Evolutionary conservation across 1,284 basidiomycete genomes (phyloP).

Genomic region (Austroboletus novae-zelandiae): DNA sequence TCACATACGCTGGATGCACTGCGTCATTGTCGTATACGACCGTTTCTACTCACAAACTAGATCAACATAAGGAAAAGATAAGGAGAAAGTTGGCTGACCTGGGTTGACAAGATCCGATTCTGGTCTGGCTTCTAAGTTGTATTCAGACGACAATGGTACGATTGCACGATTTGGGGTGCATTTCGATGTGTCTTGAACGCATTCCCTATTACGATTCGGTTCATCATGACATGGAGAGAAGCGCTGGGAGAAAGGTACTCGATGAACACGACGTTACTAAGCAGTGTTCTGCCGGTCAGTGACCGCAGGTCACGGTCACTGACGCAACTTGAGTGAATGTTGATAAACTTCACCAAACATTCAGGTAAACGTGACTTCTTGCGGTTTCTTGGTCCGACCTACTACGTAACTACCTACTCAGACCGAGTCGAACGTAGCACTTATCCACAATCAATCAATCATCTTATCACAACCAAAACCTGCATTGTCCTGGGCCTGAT

Average conservation of each 20-base stretch:
- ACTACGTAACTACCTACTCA: too few relatives aligned
- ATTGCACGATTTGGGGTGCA: constrained; percentile 31
- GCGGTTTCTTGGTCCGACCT: too few relatives aligned
- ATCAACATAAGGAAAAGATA: neutral
- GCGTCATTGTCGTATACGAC: constrained; percentile 17
- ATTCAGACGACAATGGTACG: constrained; percentile 7
- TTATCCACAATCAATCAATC: too few relatives aligned
- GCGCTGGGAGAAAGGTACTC: constrained; percentile 34
- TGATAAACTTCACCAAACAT: too few relatives aligned
- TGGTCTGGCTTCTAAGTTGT: constrained; percentile 13
- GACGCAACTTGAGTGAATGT: too few relatives aligned
- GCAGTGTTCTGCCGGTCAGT: too few relatives aligned
- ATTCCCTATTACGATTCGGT: constrained; percentile 54
- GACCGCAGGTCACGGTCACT: too few relatives aligned
- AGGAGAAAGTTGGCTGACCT: neutral
- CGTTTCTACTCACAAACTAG: constrained; percentile 5
- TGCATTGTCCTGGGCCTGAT: too few relatives aligned
- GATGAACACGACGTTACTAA: constrained; percentile 18
- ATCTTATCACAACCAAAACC: too few relatives aligned
- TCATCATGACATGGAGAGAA: constrained; percentile 46
- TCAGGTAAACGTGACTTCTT: too few relatives aligned
- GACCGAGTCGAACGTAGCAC: too few relatives aligned
- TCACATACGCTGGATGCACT: constrained; percentile 18
- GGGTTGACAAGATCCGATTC: constrained; percentile 18
- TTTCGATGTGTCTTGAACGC: constrained; percentile 43